Conservation (phyloP, 306 rosid species). For the Prunus mongolica region DNA sequence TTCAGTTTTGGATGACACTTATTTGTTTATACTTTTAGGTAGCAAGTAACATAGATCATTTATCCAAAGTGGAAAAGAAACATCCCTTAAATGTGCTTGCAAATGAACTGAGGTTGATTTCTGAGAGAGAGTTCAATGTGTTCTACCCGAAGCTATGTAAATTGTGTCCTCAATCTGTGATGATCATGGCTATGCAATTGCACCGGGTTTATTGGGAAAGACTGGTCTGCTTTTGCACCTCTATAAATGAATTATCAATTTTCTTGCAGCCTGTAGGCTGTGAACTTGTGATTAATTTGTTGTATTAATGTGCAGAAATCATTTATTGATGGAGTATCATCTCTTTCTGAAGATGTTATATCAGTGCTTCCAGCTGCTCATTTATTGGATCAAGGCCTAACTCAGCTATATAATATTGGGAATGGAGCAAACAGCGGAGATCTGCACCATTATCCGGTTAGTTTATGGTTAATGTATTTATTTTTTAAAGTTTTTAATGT, state of each 20-base stretch:
- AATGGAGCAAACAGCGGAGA: constrained; percentile 32
- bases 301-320: constrained; percentile 31
- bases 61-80: constrained; percentile 33
- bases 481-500: too few relatives aligned
- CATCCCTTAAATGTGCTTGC: constrained; percentile 56
- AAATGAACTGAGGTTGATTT: constrained; percentile 43
- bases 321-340: constrained; percentile 43
- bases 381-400: constrained; percentile 44
- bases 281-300: constrained; percentile 6
- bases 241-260: constrained; percentile 3
- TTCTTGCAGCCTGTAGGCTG: not conserved
- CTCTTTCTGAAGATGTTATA: constrained; percentile 48
- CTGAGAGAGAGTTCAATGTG: constrained; percentile 44
- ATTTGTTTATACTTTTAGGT: constrained; percentile 28
- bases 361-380: constrained; percentile 48
- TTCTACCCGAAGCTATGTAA: constrained; percentile 37
- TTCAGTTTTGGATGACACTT: not conserved
- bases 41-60: constrained; percentile 31
- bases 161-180: constrained; percentile 48
- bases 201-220: constrained; percentile 45
- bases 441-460: constrained; percentile 48
- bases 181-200: constrained; percentile 29
- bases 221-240: constrained; percentile 40
- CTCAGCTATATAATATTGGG: constrained; percentile 38
- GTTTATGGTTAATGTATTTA: constrained; percentile 5